These are phyloP conservation scores for Triadica sebifera DNA, from an alignment of 345 rosid genomes.

Conservation along the genomic window DNA sequence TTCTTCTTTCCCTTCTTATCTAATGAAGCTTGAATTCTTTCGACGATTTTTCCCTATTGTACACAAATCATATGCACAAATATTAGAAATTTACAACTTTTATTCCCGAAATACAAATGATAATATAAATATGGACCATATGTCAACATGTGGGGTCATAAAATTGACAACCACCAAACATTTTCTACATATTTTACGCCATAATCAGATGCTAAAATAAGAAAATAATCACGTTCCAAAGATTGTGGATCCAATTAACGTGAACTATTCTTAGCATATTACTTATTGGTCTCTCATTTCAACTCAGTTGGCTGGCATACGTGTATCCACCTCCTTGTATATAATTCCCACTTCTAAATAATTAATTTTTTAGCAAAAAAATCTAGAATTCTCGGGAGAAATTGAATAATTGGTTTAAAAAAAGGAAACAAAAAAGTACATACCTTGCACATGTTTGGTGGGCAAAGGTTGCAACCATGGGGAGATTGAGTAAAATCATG, in stretches of 20 bases:
- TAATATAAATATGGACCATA: neutral
- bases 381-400: neutral
- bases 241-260: constrained; percentile 1
- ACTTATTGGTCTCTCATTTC: neutral
- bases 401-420: neutral
- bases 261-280: neutral
- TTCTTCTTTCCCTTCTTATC: constrained; percentile 45
- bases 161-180: neutral
- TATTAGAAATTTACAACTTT: no score
- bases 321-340: neutral
- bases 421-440: neutral
- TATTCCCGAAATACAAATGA: neutral
- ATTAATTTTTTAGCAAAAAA: neutral
- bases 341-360: neutral
- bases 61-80: no score
- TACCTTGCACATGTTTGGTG: constrained; percentile 98
- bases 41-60: constrained; percentile 52
- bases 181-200: neutral
- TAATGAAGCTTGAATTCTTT: constrained; percentile 61
- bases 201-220: constrained; percentile 1
- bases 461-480: constrained; percentile 74
- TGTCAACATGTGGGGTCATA: neutral
- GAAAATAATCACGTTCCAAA: constrained; percentile 4
- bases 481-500: constrained; percentile 57
- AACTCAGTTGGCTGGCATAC: neutral